Percentiles rank a stretch among this genome's conserved stretches.
Evolutionary conservation across 176 grass and related monocot genomes (phyloP).

Genomic region (Hsuehochloa calcarea): DNA sequence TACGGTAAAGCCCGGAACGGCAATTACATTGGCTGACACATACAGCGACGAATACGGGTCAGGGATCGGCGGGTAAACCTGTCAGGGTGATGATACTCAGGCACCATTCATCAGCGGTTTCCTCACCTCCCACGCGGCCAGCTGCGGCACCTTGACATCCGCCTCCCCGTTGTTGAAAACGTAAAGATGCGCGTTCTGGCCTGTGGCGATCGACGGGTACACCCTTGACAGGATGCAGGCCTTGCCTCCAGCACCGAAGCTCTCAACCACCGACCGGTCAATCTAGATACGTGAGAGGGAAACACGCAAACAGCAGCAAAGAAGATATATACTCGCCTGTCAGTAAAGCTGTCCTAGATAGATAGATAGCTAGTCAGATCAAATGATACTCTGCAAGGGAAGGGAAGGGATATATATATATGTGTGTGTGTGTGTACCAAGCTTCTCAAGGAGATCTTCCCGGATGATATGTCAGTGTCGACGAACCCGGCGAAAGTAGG

Average conservation of each 20-base stretch:
- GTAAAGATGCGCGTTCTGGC: conserved; percentile 41
- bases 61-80: neutral
- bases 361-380: neutral
- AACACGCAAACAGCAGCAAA: neutral
- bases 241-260: conserved; percentile 53
- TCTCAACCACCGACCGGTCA: conserved; percentile 71
- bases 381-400: neutral
- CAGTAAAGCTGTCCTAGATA: neutral
- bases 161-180: conserved; percentile 66
- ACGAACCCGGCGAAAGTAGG: conserved; percentile 68
- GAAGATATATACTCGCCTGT: neutral
- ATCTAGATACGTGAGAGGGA: conserved; percentile 19
- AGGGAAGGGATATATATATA: neutral
- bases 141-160: conserved; percentile 31
- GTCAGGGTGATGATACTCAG: neutral
- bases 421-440: too few species aligned
- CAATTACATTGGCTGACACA: too few species aligned
- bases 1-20: too few species aligned
- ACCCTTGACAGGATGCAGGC: conserved; percentile 69
- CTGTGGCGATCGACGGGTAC: conserved; percentile 43
- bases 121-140: conserved; percentile 61
- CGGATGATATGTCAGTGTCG: conserved; percentile 40
- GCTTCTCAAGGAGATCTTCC: conserved; percentile 53
- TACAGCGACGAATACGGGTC: neutral
- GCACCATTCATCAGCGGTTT: conserved; percentile 50